A percentile compares a stretch with the other conserved stretches of the same genome.
phyloP scores from a whole-genome alignment of 73 alveolate genomes.

The Symbiodinium pilosum region DNA sequence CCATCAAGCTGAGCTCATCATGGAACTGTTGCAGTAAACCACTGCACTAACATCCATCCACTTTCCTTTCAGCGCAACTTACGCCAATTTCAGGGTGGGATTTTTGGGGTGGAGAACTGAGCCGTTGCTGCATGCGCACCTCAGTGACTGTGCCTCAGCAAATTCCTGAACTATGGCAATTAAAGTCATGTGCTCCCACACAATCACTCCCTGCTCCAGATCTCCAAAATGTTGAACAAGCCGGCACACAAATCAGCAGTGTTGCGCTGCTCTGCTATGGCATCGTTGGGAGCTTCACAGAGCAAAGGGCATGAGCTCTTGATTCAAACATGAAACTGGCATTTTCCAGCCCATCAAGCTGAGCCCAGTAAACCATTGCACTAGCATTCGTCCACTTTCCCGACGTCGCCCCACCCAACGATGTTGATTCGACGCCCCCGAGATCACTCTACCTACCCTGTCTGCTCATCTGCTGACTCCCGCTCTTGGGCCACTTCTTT shows the following conservation, averaged over 20 bases:
- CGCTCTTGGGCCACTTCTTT: background rate
- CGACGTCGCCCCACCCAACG: conserved; percentile 1
- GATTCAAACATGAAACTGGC: background rate
- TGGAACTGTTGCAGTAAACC: background rate
- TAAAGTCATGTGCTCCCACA: too few relatives aligned
- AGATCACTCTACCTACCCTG: background rate
- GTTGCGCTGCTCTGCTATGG: background rate
- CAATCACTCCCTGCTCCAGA: background rate
- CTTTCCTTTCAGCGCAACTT: too few relatives aligned
- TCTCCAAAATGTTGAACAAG: background rate
- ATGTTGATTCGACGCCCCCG: background rate
- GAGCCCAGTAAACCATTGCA: background rate
- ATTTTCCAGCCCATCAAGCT: background rate
- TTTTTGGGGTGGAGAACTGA: too few relatives aligned
- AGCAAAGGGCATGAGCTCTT: background rate
- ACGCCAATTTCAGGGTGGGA: too few relatives aligned
- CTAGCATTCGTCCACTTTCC: background rate
- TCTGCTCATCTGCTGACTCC: conserved; percentile 8
- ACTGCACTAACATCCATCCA: too few relatives aligned
- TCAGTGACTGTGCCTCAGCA: too few relatives aligned
- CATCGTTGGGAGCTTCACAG: background rate
- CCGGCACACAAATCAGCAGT: background rate
- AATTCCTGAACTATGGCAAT: too few relatives aligned
- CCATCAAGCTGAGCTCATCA: background rate
- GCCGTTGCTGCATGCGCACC: too few relatives aligned